Conservation (phyloP, 2,329 filamentous ascomycete species). For the Colletotrichum orbiculare region DNA sequence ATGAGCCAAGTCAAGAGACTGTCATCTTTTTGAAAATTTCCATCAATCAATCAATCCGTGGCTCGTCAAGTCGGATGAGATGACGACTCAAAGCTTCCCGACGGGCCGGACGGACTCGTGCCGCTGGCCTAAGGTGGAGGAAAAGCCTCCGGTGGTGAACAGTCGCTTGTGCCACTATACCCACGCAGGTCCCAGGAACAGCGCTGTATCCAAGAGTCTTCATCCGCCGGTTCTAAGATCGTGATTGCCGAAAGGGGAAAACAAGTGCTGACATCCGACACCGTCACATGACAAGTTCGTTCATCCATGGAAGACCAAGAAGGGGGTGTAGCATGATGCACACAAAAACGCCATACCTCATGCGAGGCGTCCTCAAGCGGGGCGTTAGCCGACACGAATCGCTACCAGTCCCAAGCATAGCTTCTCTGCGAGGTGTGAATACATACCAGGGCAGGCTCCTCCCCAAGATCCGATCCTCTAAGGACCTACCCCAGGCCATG, state of each 20-base stretch:
- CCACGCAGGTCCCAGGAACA: constrained; percentile 35
- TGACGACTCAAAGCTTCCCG: constrained; percentile 12
- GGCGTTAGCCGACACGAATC: neutral
- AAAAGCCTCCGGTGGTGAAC: constrained; percentile 19
- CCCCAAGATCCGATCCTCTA: neutral
- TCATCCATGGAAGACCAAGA: constrained; percentile 1
- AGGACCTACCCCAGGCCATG: neutral
- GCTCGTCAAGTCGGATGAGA: neutral
- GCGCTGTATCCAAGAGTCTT: neutral
- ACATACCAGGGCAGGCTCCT: neutral
- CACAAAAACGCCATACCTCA: neutral
- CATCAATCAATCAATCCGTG: constrained; percentile 26
- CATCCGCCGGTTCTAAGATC: constrained; percentile 15
- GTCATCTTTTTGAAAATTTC: constrained; percentile 3
- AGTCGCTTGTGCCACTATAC: neutral
- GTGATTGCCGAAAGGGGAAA: constrained; percentile 2
- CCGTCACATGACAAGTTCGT: constrained; percentile 3
- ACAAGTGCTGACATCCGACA: constrained; percentile 4
- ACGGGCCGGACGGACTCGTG: constrained; percentile 21
- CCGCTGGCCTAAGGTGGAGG: constrained; percentile 23
- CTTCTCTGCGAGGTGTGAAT: neutral
- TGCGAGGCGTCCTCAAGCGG: neutral
- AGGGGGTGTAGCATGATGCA: constrained; percentile 17
- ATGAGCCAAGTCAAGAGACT: constrained; percentile 1
- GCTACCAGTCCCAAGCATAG: neutral